phyloP scores from a whole-genome alignment of 768 basidiomycete genomes.

The Leucocoprinus leucothites region DNA sequence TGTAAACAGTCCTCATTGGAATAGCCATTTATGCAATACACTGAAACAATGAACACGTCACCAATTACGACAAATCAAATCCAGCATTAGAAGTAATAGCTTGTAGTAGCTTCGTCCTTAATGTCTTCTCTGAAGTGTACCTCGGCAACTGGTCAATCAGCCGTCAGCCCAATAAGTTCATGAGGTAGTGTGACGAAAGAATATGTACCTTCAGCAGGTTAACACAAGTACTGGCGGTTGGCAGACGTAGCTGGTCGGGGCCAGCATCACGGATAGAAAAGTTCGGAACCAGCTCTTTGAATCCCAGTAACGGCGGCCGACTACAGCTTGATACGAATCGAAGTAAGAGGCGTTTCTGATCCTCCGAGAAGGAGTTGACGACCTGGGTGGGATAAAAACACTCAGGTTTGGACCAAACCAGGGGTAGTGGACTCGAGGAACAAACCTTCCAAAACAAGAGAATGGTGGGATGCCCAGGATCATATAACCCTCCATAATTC shows the following conservation, averaged over 20 bases:
- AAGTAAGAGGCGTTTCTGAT: slow-evolving; percentile 73
- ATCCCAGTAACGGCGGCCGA: slow-evolving; percentile 83
- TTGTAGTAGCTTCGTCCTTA: slow-evolving; percentile 77
- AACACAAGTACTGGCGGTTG: slow-evolving; percentile 84
- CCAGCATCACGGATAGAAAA: slow-evolving; percentile 88
- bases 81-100: slow-evolving; percentile 88
- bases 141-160: slow-evolving; percentile 54
- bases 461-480: slow-evolving; percentile 69
- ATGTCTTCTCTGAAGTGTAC: slow-evolving; percentile 58
- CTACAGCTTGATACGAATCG: slow-evolving; percentile 94
- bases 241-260: slow-evolving; percentile 64
- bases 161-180: neutral
- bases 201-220: slow-evolving; percentile 79
- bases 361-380: slow-evolving; percentile 73
- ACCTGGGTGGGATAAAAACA: slow-evolving; percentile 43
- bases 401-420: neutral
- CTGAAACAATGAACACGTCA: neutral
- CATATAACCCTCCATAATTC: slow-evolving; percentile 78
- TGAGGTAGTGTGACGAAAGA: neutral
- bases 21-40: neutral
- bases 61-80: slow-evolving; percentile 79
- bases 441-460: slow-evolving; percentile 79
- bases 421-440: neutral
- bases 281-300: slow-evolving; percentile 82
- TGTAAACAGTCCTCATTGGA: neutral